Base-by-base conservation (phyloP, 805 yeast genomes). In the Blastobotrys robertii region DNA sequence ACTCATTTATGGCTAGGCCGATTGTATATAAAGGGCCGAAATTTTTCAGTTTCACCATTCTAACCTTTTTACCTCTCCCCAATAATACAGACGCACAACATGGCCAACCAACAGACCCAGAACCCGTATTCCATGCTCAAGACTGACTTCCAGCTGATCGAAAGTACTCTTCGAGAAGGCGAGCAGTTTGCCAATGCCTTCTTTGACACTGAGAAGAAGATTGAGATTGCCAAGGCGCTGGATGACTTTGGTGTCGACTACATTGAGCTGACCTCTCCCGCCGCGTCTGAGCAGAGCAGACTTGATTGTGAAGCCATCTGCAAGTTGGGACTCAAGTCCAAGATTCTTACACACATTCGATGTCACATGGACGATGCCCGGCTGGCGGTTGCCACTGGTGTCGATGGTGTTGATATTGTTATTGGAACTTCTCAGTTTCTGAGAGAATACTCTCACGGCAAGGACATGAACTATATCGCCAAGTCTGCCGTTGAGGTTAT, bases 291-390 rank as follows among this genome's bases (percentile, higher is more conserved):
- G 65, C 97, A 90, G 71, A 77, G 88, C 46, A 77, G 92, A 62
- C 67, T 62, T 48, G 98, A 90, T 66, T 90, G 97, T 73, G 97
- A 92, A 70, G 97, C 97, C 46, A 90, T 90, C 55, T 92, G 97
- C 75, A 90, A 92, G 72, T 74, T 92, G 54, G 97, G 97, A 8
- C 77, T 90, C 64, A 86, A 84, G 69, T 90, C 97, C 51, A 90
- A 92, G 72, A 86, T 92, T 51, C 76, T 90, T 54, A 90, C 98
- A 39, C 97, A 90, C 65, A 92, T 92, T 54, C 79, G 97, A 67
- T 90, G 98, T 68, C 97, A 90, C 69, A 90, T 90, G 97, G 97
- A 90, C 66, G 98, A 92, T 59, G 98, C 97, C 44, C 76, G 81
- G 57, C 84, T 92, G 47, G 98, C 98, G 4, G 98, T 90, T 38